phyloP scores from a whole-genome alignment of 176 grass and related monocot genomes.

The Cenchrus purpureus region DNA sequence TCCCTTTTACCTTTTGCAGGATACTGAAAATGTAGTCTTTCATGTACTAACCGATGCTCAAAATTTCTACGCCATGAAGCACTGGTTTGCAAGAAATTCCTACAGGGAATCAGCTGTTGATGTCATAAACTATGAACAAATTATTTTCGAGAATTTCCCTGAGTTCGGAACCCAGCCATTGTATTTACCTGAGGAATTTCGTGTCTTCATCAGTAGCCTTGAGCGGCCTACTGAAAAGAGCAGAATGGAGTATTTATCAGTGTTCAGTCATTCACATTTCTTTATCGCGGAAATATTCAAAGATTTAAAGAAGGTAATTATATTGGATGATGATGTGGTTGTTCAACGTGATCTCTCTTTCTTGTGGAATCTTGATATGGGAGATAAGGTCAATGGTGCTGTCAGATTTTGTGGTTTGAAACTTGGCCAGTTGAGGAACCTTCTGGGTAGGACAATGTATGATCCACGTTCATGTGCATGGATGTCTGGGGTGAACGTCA shows the following conservation, averaged over 20 bases:
- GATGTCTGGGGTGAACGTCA: constrained; percentile 95
- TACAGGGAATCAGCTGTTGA: constrained; percentile 70
- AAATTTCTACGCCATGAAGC: constrained; percentile 97
- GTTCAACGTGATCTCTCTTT: constrained; percentile 91
- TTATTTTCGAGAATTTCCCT: constrained; percentile 60
- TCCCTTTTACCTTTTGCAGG: constrained; percentile 61
- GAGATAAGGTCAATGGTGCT: constrained; percentile 91
- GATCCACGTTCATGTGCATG: constrained; percentile 88
- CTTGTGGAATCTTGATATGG: constrained; percentile 91
- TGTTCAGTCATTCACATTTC: constrained; percentile 98
- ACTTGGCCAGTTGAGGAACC: constrained; percentile 72
- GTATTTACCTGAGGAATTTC: constrained; percentile 89
- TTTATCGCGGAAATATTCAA: constrained; percentile 97
- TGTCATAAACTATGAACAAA: constrained; percentile 84
- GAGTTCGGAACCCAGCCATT: constrained; percentile 56
- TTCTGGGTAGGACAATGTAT: constrained; percentile 71
- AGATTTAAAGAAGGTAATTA: constrained; percentile 82
- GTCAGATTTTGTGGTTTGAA: constrained; percentile 80
- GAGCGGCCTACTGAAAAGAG: constrained; percentile 69
- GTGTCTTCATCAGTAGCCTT: constrained; percentile 76
- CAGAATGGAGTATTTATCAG: constrained; percentile 78
- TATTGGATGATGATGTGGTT: constrained; percentile 97
- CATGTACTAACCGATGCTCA: constrained; percentile 85
- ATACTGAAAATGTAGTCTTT: constrained; percentile 76
- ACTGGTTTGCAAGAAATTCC: constrained; percentile 86